Percentiles rank a stretch among this genome's conserved stretches.
Evolutionary conservation across 2,329 filamentous ascomycete species (phyloP).

Genomic region (Dactylellina drechsleri): DNA sequence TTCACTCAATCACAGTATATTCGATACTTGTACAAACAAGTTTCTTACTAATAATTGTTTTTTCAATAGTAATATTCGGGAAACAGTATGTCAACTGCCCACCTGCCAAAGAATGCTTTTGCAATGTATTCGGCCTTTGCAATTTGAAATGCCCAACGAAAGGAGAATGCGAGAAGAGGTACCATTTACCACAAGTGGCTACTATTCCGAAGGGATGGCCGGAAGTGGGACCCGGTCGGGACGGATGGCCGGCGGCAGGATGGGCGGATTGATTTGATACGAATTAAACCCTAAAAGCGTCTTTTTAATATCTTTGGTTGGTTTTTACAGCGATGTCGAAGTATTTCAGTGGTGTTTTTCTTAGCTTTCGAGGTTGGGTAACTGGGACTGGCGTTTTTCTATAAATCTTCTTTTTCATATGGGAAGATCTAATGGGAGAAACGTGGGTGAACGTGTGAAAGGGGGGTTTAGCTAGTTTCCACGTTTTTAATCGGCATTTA

Average conservation of each 20-base stretch:
- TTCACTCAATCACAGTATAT: not conserved
- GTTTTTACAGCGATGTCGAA: not conserved
- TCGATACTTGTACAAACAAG: too few relatives aligned
- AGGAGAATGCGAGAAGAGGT: constrained; percentile 68
- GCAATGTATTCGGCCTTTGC: constrained; percentile 73
- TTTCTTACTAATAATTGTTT: not conserved
- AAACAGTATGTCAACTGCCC: constrained; percentile 71
- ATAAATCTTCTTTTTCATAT: too few relatives aligned
- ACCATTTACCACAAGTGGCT: constrained; percentile 69
- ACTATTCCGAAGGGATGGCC: constrained; percentile 73
- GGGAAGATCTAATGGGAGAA: too few relatives aligned
- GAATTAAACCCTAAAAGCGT: not conserved
- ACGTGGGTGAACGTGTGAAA: too few relatives aligned
- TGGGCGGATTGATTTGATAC: constrained; percentile 32
- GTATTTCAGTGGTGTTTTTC: not conserved
- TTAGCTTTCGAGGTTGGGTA: not conserved
- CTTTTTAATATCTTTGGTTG: not conserved
- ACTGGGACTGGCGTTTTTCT: too few relatives aligned
- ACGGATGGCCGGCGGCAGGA: constrained; percentile 58
- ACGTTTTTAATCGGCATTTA: too few relatives aligned
- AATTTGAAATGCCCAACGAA: constrained; percentile 62
- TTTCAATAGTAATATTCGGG: constrained; percentile 68
- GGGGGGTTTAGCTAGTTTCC: too few relatives aligned
- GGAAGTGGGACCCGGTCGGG: constrained; percentile 66
- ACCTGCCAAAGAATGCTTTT: constrained; percentile 71